Percentiles rank a stretch among this genome's conserved stretches.
phyloP scores from a whole-genome alignment of 306 rosid species.

The Cyclanthera cordifolia region DNA sequence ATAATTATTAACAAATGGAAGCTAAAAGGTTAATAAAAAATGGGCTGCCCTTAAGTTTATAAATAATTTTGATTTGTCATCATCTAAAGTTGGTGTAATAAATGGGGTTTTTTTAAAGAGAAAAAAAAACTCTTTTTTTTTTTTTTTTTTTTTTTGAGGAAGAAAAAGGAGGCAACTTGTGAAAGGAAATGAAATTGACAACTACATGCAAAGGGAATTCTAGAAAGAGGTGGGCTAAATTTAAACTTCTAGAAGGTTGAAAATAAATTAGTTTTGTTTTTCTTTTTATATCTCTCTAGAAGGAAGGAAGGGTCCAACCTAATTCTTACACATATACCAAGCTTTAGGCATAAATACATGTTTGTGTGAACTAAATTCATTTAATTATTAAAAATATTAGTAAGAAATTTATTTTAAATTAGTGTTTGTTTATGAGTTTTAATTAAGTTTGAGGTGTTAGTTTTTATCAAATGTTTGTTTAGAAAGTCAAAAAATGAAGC shows the following conservation, averaged over 20 bases:
- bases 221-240: slow-evolving; percentile 6
- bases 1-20: neutral
- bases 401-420: no score
- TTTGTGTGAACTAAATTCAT: no score
- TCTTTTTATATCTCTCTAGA: neutral
- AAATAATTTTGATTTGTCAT: slow-evolving; percentile 16
- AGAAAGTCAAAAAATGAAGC: no score
- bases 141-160: no score
- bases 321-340: neutral
- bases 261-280: neutral
- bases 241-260: slow-evolving; percentile 28
- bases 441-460: no score
- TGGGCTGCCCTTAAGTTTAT: slow-evolving; percentile 14
- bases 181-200: neutral
- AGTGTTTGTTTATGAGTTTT: no score
- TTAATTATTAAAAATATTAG: no score
- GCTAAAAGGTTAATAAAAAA: neutral
- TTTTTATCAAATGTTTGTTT: no score
- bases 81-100: slow-evolving; percentile 10
- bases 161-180: neutral
- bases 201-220: neutral
- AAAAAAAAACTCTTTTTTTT: neutral
- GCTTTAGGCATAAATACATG: no score
- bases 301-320: slow-evolving; percentile 12
- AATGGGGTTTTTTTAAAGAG: neutral